Conservation (phyloP, 441 rosid genomes). For the Pelargonium cotyledonis region DNA sequence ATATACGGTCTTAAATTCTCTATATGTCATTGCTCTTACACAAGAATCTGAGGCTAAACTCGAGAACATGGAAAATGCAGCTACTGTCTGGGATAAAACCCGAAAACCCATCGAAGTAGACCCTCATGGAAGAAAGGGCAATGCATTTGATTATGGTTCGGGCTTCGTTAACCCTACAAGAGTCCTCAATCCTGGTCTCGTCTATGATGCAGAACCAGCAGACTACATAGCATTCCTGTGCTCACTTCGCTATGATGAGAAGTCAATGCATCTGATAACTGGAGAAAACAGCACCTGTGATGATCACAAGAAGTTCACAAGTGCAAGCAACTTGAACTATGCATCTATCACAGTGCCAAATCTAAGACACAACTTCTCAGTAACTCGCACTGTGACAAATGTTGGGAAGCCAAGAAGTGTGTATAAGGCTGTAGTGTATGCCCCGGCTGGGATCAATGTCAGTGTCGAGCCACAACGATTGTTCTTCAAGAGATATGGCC, state of each 20-base stretch:
- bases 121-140: constrained; percentile 46
- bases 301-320: constrained; percentile 18
- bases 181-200: constrained; percentile 57
- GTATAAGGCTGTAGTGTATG: constrained; percentile 34
- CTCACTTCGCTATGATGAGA: constrained; percentile 46
- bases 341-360: constrained; percentile 42
- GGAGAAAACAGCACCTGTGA: constrained; percentile 42
- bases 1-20: neutral
- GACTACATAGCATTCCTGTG: constrained; percentile 62
- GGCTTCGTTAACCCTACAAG: constrained; percentile 50
- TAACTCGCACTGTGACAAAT: constrained; percentile 41
- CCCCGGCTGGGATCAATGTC: constrained; percentile 36
- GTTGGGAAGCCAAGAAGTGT: constrained; percentile 38
- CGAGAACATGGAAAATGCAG: constrained; percentile 32
- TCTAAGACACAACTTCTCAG: constrained; percentile 34
- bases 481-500: constrained; percentile 35
- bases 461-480: constrained; percentile 37
- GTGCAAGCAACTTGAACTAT: constrained; percentile 43
- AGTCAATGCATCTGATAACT: constrained; percentile 35
- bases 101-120: constrained; percentile 33
- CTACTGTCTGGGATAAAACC: constrained; percentile 32
- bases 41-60: constrained; percentile 7
- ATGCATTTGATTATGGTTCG: constrained; percentile 67
- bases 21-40: neutral
- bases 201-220: constrained; percentile 40